Evolutionary conservation across 2,329 filamentous ascomycete species (phyloP).

Genomic region (Colletotrichum sojae): DNA sequence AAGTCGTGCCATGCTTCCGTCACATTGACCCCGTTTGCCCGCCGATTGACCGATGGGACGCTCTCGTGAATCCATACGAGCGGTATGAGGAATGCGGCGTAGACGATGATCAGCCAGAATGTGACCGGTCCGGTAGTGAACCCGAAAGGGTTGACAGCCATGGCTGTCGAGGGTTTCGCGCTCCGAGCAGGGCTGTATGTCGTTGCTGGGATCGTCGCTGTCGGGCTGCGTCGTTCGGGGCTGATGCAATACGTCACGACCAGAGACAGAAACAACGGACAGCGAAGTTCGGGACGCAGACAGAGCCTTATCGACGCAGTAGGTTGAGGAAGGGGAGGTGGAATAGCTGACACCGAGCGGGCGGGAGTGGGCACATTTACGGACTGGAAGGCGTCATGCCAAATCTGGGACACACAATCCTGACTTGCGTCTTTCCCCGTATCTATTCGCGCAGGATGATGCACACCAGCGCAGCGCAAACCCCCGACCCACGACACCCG

Average conservation of each 20-base stretch:
- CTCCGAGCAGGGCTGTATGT: not conserved
- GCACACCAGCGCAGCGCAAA: conserved; percentile 16
- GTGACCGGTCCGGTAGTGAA: conserved; percentile 89
- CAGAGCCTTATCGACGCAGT: not conserved
- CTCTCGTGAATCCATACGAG: conserved; percentile 82
- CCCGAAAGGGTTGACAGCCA: conserved; percentile 68
- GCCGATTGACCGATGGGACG: conserved; percentile 74
- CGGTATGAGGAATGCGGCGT: conserved; percentile 82
- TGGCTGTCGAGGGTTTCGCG: conserved; percentile 18
- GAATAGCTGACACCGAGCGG: conserved; percentile 4
- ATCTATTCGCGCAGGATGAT: conserved; percentile 16
- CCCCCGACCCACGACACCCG: not conserved
- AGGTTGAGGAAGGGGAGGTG: not conserved
- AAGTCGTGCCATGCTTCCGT: conserved; percentile 91
- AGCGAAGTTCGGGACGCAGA: not conserved
- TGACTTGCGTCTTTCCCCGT: conserved; percentile 2
- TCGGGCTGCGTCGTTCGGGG: not conserved
- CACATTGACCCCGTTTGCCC: conserved; percentile 79
- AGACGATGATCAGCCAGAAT: conserved; percentile 81
- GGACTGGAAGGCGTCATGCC: conserved; percentile 33
- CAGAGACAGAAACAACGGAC: not conserved
- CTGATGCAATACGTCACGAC: not conserved
- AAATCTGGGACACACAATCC: conserved; percentile 9
- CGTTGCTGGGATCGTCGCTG: not conserved
- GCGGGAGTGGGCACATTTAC: conserved; percentile 16